phyloP scores from a whole-genome alignment of 306 rosid species.

The Macrotyloma uniflorum region DNA sequence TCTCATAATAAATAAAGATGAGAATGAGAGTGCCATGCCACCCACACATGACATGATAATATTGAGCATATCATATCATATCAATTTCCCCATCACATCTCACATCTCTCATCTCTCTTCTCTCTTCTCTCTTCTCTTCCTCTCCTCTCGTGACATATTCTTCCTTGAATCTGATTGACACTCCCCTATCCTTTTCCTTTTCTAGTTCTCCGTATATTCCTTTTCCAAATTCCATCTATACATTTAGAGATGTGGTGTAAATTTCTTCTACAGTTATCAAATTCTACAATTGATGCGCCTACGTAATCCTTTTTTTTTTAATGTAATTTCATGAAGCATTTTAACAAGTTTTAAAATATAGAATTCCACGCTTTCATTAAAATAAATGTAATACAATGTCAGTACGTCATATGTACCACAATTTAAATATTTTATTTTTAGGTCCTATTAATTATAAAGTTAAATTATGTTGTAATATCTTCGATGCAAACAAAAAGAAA shows the following conservation, averaged over 20 bases:
- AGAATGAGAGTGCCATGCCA: constrained; percentile 6
- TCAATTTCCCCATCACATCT: background rate
- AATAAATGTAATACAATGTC: background rate
- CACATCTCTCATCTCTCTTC: background rate
- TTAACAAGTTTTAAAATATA: too few species aligned
- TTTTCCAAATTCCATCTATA: background rate
- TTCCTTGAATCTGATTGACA: constrained; percentile 19
- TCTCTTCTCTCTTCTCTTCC: background rate
- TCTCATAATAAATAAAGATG: constrained; percentile 14
- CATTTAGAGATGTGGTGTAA: background rate
- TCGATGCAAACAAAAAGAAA: too few species aligned
- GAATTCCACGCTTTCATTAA: background rate
- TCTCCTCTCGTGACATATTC: constrained; percentile 22
- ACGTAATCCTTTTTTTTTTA: background rate
- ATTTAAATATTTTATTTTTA: background rate
- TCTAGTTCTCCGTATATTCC: constrained; percentile 24
- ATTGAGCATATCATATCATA: background rate
- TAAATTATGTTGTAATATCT: too few species aligned
- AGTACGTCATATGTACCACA: background rate
- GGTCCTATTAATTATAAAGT: background rate
- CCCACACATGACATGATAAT: constrained; percentile 14
- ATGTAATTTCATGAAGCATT: background rate
- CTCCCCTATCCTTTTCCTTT: background rate
- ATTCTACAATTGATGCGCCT: background rate
- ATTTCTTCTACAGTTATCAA: background rate